Conservation (phyloP, 2,329 filamentous ascomycete genomes). For the Plectosphaerella plurivora region DNA sequence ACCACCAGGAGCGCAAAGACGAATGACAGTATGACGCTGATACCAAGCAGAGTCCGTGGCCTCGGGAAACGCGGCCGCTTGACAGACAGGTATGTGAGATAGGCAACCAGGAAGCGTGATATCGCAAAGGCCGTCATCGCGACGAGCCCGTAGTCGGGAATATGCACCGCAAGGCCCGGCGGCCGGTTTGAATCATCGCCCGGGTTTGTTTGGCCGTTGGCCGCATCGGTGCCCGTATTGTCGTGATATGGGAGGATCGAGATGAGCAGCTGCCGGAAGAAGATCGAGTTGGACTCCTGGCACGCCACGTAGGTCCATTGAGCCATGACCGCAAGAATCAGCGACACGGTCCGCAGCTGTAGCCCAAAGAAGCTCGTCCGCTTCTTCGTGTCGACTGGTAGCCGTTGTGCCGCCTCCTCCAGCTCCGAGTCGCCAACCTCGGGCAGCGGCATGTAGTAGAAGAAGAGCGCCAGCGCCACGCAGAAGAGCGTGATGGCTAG, state of each 20-base stretch:
- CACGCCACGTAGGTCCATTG: constrained; percentile 78
- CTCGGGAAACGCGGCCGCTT: constrained; percentile 48
- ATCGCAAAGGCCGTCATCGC: constrained; percentile 70
- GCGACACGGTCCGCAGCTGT: constrained; percentile 48
- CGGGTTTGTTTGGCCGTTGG: constrained; percentile 32
- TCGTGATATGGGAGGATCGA: constrained; percentile 27
- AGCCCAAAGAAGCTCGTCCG: constrained; percentile 40
- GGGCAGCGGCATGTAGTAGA: constrained; percentile 64
- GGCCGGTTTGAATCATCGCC: constrained; percentile 32
- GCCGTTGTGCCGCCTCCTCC: constrained; percentile 38
- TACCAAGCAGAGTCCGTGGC: constrained; percentile 65
- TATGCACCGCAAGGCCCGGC: constrained; percentile 45
- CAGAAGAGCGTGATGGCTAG: constrained; percentile 75
- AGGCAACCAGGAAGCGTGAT: constrained; percentile 65
- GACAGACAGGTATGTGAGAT: constrained; percentile 55
- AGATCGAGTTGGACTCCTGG: constrained; percentile 63
- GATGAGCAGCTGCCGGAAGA: constrained; percentile 49
- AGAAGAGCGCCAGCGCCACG: constrained; percentile 63
- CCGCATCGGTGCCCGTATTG: constrained; percentile 15
- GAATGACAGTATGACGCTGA: constrained; percentile 57
- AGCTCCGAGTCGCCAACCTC: constrained; percentile 55
- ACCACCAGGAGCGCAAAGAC: constrained; percentile 48
- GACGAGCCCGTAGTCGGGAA: constrained; percentile 65
- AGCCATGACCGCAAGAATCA: constrained; percentile 68
- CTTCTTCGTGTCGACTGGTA: constrained; percentile 47